Evolutionary conservation across 2,329 filamentous ascomycete species (phyloP), one percentile per base, ranked within the genome.

Genomic region (Sphaerostilbella broomeana): DNA sequence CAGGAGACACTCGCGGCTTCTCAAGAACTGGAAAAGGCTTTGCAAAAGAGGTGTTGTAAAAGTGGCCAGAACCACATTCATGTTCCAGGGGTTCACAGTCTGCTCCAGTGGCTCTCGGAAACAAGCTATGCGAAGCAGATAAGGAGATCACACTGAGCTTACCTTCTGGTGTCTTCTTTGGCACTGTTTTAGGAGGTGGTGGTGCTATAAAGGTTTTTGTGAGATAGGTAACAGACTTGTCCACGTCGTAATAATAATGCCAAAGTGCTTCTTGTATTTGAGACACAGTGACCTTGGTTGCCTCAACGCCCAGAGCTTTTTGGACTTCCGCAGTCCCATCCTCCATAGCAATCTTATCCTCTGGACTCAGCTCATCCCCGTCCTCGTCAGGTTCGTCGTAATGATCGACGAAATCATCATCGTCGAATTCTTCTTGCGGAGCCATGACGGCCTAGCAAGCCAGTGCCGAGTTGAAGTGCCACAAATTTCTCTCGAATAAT

Each of bases 221-320:
- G 42, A 98, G 63, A 56, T 94, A 95, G 41, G 75, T 72, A 25
- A 94, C 82, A 1, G 86, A 79, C 62, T 95, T 95, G 42, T 80
- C 83, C 20, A 95, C 72, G 53, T 98, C 89, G 58, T 89, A 97
- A 60, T 90, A 97, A 62, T 95, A 95, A 62, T 98, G 79, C 87
- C 88, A 97, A 12, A 98, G 64, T 0, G 89, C 77, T 45, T 97
- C 90, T 58, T 94, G 79, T 46, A 95, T 90, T 56, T 95, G 83
- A 25, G 55, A 60, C 31, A 60, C 64, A 24, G 70, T 74, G 51
- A 81, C 70, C 45, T 75, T 78, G 47, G 64, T 64, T 21, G 72
- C 68, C 44, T 76, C 69, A 8, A 65, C 60, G 6, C 79, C 82
- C n/a, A 95, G 68, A 7, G 73, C 72, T 45, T 70, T 69, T 43